A percentile compares a stretch with the other conserved stretches of the same genome.
phyloP scores from a whole-genome alignment of 2,329 filamentous ascomycete species.

The Colletotrichum salicis region DNA sequence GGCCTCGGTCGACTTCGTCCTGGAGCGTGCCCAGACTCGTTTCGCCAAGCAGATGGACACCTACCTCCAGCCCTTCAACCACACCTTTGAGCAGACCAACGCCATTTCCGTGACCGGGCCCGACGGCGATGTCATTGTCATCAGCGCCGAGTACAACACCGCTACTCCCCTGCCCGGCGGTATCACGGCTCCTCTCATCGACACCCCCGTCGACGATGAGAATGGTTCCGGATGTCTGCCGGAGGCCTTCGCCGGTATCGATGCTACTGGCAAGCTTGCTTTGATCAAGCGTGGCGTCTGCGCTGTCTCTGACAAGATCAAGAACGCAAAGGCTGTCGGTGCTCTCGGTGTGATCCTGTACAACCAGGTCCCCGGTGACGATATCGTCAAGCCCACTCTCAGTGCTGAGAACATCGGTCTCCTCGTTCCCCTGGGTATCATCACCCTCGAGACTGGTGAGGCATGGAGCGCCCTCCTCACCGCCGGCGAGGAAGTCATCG shows the following conservation, averaged over 20 bases:
- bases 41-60: slow-evolving; percentile 54
- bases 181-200: slow-evolving; percentile 49
- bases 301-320: slow-evolving; percentile 54
- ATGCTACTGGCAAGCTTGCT: slow-evolving; percentile 55
- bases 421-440: slow-evolving; percentile 49
- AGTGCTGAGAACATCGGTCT: slow-evolving; percentile 51
- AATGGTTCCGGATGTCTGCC: slow-evolving; percentile 53
- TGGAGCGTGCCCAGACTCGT: slow-evolving; percentile 46
- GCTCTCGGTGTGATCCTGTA: slow-evolving; percentile 64
- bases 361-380: slow-evolving; percentile 64
- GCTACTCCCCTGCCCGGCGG: slow-evolving; percentile 52
- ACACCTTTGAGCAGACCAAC: slow-evolving; percentile 51
- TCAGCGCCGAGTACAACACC: slow-evolving; percentile 57
- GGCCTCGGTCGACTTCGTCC: slow-evolving; percentile 61
- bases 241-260: slow-evolving; percentile 55
- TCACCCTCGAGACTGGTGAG: slow-evolving; percentile 47
- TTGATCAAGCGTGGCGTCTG: slow-evolving; percentile 57
- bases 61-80: slow-evolving; percentile 49
- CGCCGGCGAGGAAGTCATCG: slow-evolving; percentile 46
- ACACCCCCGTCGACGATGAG: slow-evolving; percentile 49
- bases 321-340: slow-evolving; percentile 53
- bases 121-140: slow-evolving; percentile 53
- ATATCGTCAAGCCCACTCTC: slow-evolving; percentile 61
- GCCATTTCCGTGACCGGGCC: slow-evolving; percentile 56
- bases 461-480: slow-evolving; percentile 48